A percentile compares a stretch with the other conserved stretches of the same genome.
Evolutionary conservation across 2,329 filamentous ascomycete genomes (phyloP).

Genomic region (Botryotinia calthae): DNA sequence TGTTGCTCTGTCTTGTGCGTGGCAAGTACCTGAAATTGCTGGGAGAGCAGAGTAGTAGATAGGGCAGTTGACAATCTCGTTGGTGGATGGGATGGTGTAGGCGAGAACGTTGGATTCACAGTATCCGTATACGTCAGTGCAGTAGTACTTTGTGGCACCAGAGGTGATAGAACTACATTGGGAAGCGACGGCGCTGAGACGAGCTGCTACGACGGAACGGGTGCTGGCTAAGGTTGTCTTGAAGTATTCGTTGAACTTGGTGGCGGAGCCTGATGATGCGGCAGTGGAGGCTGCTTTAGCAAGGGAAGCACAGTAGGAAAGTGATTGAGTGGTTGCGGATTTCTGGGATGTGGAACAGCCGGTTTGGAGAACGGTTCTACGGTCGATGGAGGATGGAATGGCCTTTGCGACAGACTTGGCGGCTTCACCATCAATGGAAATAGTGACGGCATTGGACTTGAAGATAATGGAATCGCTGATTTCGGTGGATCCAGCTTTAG

Average conservation of each 20-base stretch:
- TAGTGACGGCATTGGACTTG: slow-evolving; percentile 56
- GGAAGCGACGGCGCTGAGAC: slow-evolving; percentile 50
- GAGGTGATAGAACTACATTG: slow-evolving; percentile 53
- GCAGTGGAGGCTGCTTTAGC: slow-evolving; percentile 53
- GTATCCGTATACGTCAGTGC: slow-evolving; percentile 53
- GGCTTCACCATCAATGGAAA: slow-evolving; percentile 54
- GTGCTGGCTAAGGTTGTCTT: slow-evolving; percentile 51
- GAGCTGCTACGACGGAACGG: slow-evolving; percentile 50
- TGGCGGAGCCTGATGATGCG: slow-evolving; percentile 48
- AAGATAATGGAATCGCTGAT: slow-evolving; percentile 56
- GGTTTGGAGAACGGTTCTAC: slow-evolving; percentile 51
- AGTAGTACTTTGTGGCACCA: slow-evolving; percentile 55
- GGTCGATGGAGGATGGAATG: slow-evolving; percentile 43
- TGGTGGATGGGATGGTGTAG: slow-evolving; percentile 55
- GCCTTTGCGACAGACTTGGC: slow-evolving; percentile 44
- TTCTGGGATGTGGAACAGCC: slow-evolving; percentile 53
- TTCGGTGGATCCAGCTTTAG: slow-evolving; percentile 49
- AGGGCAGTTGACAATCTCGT: slow-evolving; percentile 60
- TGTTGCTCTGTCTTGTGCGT: slow-evolving; percentile 63
- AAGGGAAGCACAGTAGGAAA: slow-evolving; percentile 53
- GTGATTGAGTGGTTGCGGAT: slow-evolving; percentile 40
- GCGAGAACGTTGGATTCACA: slow-evolving; percentile 55
- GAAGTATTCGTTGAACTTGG: slow-evolving; percentile 61
- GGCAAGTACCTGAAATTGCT: slow-evolving; percentile 51
- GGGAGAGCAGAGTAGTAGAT: slow-evolving; percentile 57